Evolutionary conservation across 129 eudicot species (phyloP).

Genomic region (Centaurea solstitialis): DNA sequence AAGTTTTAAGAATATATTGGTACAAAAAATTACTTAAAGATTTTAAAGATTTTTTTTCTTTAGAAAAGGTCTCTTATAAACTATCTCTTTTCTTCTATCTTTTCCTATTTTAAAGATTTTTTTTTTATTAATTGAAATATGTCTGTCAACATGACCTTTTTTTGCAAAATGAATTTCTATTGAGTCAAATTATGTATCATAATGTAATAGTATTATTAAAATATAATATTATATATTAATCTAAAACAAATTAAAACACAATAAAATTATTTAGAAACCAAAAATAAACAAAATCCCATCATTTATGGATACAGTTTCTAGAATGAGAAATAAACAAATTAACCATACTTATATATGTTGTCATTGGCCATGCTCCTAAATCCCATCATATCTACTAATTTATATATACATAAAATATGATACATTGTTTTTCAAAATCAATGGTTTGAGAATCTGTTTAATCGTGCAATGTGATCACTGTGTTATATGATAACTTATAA

Average conservation of each 20-base stretch:
- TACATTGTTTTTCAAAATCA: not conserved
- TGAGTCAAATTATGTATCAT: too few relatives aligned
- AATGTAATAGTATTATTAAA: too few relatives aligned
- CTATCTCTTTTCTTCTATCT: too few relatives aligned
- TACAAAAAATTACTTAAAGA: too few relatives aligned
- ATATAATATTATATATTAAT: not conserved
- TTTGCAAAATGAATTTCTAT: too few relatives aligned
- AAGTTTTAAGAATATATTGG: too few relatives aligned
- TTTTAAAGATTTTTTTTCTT: too few relatives aligned
- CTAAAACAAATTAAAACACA: not conserved
- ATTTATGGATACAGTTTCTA: not conserved
- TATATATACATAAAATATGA: not conserved
- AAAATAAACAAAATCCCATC: not conserved
- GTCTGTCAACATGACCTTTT: too few relatives aligned
- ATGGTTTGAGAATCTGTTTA: not conserved
- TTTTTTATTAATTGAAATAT: too few relatives aligned
- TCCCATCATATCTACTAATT: not conserved
- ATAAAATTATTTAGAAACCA: not conserved
- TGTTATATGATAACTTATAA: not conserved
- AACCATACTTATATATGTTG: not conserved
- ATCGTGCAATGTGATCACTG: not conserved
- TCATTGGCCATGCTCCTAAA: not conserved
- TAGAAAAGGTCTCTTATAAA: too few relatives aligned
- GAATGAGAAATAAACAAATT: not conserved
- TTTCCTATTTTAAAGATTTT: too few relatives aligned